Base-by-base conservation (phyloP, 306 rosid genomes). In the Corylus heterophylla region DNA sequence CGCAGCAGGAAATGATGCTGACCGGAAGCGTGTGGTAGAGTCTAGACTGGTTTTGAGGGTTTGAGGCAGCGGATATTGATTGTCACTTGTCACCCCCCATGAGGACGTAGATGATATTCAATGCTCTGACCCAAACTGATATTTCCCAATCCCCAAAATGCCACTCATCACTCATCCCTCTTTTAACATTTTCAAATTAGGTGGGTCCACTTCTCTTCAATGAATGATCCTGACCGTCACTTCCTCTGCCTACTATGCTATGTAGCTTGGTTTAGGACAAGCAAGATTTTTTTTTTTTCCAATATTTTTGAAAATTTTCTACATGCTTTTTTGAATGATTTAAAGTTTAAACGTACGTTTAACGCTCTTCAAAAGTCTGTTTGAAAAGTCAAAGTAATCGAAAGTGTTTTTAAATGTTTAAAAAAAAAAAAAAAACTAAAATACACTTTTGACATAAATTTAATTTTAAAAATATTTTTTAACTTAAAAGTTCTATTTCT, bases 131-230 rank as follows among this genome's bases (percentile, higher is more conserved):
- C 8, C 20, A 7, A 67, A 67, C 64, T 18, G 29, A 54, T 56
- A 74, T 74, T 74, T 55, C 20, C 27, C 11, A 7, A 22, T 71
- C 29, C 44, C 75, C 22, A 54, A 54, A 17, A 13, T 0, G 17
- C 20, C 18, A 4, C 20, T 16, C 8, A 8, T 18, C 59, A 22
- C n/a, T 5, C 20, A 2, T 4, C 35, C 35, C 18, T 17, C 13
- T 4, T 12, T 3, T 49, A 49, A 52, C 12, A 22, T 71, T 37
- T 54, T 13, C 17, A 70, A 25, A 0, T 12, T 11, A 1, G 81
- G 81, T 79, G 88, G 88, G 85, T 25, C 86, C 88, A 56, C 48
- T 1, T 37, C 5, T 6, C 45, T 42, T 42, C 45, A 42, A 6
- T 42, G 9, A 1, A 22, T 11, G 39, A 79, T 70, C 5, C 42